Conservation (phyloP, 805 yeast genomes). For the Starmerella asiatica region DNA sequence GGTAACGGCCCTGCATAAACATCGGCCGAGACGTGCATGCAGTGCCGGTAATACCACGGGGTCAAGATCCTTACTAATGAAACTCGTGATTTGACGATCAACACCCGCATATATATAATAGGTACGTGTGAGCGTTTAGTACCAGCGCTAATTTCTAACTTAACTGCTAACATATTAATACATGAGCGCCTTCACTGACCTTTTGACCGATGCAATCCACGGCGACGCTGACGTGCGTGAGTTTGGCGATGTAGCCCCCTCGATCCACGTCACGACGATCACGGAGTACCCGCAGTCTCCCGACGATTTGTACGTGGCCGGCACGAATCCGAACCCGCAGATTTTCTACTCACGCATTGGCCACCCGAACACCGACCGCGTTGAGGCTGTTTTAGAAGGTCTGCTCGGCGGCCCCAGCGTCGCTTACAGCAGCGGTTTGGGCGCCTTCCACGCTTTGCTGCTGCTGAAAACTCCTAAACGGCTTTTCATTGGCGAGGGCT, state of each 20-base stretch:
- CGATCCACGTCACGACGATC: constrained; percentile 73
- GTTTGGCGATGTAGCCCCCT: constrained; percentile 40
- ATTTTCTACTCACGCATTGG: constrained; percentile 57
- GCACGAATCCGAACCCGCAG: constrained; percentile 21
- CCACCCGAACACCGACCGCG: constrained; percentile 58
- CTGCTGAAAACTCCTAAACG: constrained; percentile 58
- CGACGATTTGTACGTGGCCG: constrained; percentile 34
- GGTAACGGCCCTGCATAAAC: no score
- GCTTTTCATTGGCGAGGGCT: constrained; percentile 63
- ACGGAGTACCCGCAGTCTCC: constrained; percentile 55
- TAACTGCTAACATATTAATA: no score
- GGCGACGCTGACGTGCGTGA: constrained; percentile 44
- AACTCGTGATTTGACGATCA: no score
- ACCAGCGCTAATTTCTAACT: no score
- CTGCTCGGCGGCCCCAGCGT: constrained; percentile 54
- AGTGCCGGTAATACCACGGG: no score
- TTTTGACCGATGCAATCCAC: constrained; percentile 36
- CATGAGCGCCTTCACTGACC: constrained; percentile 1
- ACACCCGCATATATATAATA: no score
- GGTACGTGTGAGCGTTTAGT: no score
- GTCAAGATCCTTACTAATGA: no score
- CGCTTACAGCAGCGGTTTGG: constrained; percentile 62
- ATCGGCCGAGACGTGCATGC: no score
- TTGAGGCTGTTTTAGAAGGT: constrained; percentile 50
- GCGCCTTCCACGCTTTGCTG: constrained; percentile 68